Conservation (phyloP, 192 early-diverging fungal species). For the Cetraspora pellucida region DNA sequence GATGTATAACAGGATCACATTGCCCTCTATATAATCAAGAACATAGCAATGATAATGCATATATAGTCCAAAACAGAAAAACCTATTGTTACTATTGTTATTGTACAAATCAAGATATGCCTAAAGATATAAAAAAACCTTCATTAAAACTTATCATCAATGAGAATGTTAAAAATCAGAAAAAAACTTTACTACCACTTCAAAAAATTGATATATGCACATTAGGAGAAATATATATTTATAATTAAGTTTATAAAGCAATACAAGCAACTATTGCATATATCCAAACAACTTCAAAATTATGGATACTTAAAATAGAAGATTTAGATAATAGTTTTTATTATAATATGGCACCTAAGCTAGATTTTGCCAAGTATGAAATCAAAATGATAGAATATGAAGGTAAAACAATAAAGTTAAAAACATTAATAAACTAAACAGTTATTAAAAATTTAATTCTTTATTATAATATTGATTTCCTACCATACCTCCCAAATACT, state of each 20-base stretch:
- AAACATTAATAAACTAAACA: conserved; percentile 1
- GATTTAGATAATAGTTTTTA: not conserved
- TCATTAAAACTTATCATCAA: not conserved
- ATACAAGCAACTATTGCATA: not conserved
- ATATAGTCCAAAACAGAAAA: conserved; percentile 11
- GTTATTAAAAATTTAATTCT: conserved; percentile 12
- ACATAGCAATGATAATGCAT: conserved; percentile 9
- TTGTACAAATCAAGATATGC: not conserved
- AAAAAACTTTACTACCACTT: not conserved
- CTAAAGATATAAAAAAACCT: not conserved
- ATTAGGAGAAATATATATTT: not conserved
- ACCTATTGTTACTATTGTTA: not conserved
- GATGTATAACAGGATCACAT: not conserved
- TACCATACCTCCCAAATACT: not conserved
- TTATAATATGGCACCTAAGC: conserved; percentile 2
- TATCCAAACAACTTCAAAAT: conserved; percentile 22
- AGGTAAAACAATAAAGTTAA: not conserved
- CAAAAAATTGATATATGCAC: conserved; percentile 6
- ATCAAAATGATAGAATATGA: not conserved
- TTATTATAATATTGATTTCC: conserved; percentile 25
- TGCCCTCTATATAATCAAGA: not conserved
- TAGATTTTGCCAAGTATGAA: conserved; percentile 7
- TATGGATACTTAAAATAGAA: conserved; percentile 24
- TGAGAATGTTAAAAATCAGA: not conserved
- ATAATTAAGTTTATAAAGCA: not conserved